phyloP scores from a whole-genome alignment of 768 basidiomycete genomes.

The Pisolithus marmoratus region DNA sequence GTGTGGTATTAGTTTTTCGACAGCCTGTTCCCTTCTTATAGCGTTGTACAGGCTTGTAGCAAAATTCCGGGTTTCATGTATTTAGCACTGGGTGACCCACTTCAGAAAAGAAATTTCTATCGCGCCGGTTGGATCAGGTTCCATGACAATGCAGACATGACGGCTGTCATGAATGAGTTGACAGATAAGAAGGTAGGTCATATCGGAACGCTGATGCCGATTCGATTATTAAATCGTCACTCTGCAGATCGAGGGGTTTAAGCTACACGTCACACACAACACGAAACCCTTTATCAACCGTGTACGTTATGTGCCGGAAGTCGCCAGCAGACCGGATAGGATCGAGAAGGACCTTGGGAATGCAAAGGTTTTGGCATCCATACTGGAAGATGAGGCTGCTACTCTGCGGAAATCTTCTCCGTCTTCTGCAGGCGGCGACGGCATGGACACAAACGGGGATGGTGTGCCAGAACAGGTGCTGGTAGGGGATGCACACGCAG shows the following conservation, averaged over 20 bases:
- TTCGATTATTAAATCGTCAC: conserved; percentile 3
- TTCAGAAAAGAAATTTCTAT: conserved; percentile 90
- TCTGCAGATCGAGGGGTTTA: conserved; percentile 87
- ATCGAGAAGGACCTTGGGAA: conserved; percentile 77
- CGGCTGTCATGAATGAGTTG: conserved; percentile 60
- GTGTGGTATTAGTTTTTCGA: not conserved
- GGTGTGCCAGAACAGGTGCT: conserved; percentile 23
- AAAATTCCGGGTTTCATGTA: conserved; percentile 80
- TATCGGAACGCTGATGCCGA: not conserved
- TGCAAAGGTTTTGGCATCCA: conserved; percentile 62
- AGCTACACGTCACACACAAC: conserved; percentile 83
- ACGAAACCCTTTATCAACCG: conserved; percentile 72
- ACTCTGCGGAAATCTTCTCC: conserved; percentile 39
- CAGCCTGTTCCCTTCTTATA: conserved; percentile 5
- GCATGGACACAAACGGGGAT: conserved; percentile 24
- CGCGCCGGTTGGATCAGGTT: conserved; percentile 94
- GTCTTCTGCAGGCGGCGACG: conserved; percentile 14
- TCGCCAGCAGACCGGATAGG: conserved; percentile 74
- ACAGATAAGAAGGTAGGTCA: conserved; percentile 74
- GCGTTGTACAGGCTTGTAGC: conserved; percentile 54
- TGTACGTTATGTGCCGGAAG: conserved; percentile 75
- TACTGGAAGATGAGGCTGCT: conserved; percentile 68
- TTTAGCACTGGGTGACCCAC: conserved; percentile 85
- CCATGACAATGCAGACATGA: conserved; percentile 79
- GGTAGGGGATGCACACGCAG: conserved; percentile 30